A percentile compares a stretch with the other conserved stretches of the same genome.
These are phyloP conservation scores for Cladosporium oxysporum DNA, from an alignment of 2,329 filamentous ascomycete genomes.

Conservation along the genomic window DNA sequence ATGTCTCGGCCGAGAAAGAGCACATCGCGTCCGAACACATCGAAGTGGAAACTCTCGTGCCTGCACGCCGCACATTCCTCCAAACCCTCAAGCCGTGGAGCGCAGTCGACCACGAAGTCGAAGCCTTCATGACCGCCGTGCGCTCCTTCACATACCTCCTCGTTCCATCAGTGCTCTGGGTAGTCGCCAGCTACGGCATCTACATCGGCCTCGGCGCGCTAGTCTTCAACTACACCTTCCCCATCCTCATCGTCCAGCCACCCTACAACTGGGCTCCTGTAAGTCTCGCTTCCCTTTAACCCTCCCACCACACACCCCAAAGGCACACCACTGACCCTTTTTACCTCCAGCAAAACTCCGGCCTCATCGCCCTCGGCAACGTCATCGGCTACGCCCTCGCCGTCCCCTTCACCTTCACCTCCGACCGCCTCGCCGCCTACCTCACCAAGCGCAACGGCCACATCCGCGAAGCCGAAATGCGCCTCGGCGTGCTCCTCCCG, in stretches of 20 bases:
- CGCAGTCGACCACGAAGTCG: conserved; percentile 36
- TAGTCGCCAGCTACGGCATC: conserved; percentile 41
- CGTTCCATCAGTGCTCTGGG: conserved; percentile 41
- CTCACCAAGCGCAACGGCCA: conserved; percentile 32
- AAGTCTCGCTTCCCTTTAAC: background rate
- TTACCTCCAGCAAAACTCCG: conserved; percentile 28
- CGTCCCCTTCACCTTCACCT: conserved; percentile 36
- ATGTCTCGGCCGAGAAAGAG: conserved; percentile 27
- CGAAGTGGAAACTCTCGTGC: conserved; percentile 31
- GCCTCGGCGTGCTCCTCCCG: conserved; percentile 38
- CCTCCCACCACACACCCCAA: background rate
- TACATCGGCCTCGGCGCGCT: conserved; percentile 43
- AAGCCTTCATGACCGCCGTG: conserved; percentile 40
- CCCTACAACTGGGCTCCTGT: conserved; percentile 37
- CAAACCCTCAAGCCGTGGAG: conserved; percentile 39
- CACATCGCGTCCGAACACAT: conserved; percentile 26
- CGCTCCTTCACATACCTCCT: conserved; percentile 41
- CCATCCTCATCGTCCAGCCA: conserved; percentile 37
- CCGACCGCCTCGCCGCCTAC: conserved; percentile 35
- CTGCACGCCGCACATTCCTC: conserved; percentile 34
- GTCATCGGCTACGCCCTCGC: conserved; percentile 40
- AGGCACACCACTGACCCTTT: conserved; percentile 4
- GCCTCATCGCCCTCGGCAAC: conserved; percentile 37
- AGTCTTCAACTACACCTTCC: conserved; percentile 44
- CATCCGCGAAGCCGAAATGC: conserved; percentile 37